These are phyloP conservation scores for Ricinus communis DNA, from an alignment of 345 rosid species.

Conservation along the genomic window DNA sequence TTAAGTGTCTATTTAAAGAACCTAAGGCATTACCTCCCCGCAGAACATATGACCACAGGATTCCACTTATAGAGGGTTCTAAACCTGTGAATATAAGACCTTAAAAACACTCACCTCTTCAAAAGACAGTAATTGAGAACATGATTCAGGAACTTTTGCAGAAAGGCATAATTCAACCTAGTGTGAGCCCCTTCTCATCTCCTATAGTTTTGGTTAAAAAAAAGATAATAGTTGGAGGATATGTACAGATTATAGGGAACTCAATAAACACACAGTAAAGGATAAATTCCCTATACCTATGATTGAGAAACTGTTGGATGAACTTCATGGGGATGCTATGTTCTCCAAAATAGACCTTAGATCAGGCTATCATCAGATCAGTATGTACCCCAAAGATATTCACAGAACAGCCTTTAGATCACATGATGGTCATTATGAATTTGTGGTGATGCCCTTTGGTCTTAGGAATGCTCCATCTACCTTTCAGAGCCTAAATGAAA, in stretches of 20 bases:
- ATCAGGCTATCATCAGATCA: not conserved
- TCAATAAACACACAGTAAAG: not conserved
- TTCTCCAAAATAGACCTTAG: not conserved
- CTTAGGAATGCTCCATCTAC: no score
- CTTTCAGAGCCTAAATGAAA: no score
- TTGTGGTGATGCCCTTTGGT: not conserved
- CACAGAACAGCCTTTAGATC: not conserved
- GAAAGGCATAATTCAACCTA: not conserved
- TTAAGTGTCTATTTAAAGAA: no score
- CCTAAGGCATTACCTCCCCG: not conserved
- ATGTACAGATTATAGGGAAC: not conserved
- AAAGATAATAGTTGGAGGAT: not conserved
- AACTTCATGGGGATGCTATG: not conserved
- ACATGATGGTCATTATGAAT: not conserved
- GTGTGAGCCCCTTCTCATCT: not conserved
- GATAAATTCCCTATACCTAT: not conserved
- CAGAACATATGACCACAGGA: not conserved
- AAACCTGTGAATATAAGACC: not conserved
- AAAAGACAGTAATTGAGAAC: not conserved
- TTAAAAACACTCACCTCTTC: not conserved
- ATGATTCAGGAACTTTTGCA: not conserved
- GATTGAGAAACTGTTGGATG: not conserved
- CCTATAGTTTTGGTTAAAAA: not conserved
- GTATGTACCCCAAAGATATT: not conserved
- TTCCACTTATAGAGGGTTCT: not conserved